phyloP scores from a whole-genome alignment of 495 filamentous ascomycete genomes.

The Penicillium waksmanii region DNA sequence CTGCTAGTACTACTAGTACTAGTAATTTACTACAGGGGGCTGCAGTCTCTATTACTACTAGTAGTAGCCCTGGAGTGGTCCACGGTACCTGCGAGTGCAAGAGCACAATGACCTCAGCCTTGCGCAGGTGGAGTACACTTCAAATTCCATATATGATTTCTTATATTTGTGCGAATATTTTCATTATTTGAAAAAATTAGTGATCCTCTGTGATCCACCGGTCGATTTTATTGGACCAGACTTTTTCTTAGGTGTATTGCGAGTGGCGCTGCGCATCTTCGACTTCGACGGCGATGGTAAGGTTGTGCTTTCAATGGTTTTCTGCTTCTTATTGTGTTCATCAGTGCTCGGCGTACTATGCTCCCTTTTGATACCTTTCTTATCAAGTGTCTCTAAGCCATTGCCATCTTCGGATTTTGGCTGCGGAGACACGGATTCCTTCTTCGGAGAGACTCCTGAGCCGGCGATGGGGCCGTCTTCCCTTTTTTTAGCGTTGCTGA shows the following conservation, averaged over 20 bases:
- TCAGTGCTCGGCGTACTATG: conserved; percentile 34
- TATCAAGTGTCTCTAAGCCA: conserved; percentile 53
- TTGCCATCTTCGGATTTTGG: conserved; percentile 32
- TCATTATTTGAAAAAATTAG: conserved; percentile 74
- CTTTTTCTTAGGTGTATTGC: conserved; percentile 52
- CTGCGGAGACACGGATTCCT: conserved; percentile 14
- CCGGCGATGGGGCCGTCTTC: conserved; percentile 22
- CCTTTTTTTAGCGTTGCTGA: conserved; percentile 59
- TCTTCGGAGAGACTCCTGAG: conserved; percentile 10
- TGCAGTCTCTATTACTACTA: too few relatives aligned
- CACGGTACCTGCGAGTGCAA: too few relatives aligned
- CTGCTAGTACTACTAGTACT: too few relatives aligned
- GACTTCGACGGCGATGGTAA: conserved; percentile 32
- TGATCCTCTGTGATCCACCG: conserved; percentile 77
- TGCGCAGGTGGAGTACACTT: too few relatives aligned
- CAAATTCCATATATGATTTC: neutral
- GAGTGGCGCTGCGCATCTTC: conserved; percentile 43
- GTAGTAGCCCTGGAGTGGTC: too few relatives aligned
- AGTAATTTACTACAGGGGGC: too few relatives aligned
- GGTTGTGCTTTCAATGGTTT: conserved; percentile 17
- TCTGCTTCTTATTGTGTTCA: conserved; percentile 35
- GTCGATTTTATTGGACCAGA: conserved; percentile 48
- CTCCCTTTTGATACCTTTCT: conserved; percentile 62
- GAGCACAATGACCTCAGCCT: too few relatives aligned
- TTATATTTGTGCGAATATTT: conserved; percentile 23